Conservation (phyloP, 2,329 filamentous ascomycete species). For the Sporothrix dimorphospora region DNA sequence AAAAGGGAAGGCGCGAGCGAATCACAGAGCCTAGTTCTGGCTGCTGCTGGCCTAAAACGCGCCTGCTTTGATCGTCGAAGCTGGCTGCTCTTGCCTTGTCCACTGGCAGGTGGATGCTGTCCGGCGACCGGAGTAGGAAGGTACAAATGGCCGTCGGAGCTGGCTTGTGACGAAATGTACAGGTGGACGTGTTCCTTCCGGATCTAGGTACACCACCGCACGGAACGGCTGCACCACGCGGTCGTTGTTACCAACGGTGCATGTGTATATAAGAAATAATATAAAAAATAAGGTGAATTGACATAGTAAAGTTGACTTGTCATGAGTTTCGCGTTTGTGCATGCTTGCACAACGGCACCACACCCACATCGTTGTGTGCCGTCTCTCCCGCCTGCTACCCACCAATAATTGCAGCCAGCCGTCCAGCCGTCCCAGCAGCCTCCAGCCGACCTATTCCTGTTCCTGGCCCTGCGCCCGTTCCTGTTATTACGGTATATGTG, state of each 20-base stretch:
- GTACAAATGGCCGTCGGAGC: background rate
- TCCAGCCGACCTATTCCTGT: background rate
- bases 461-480: background rate
- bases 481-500: background rate
- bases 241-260: background rate
- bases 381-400: background rate
- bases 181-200: background rate
- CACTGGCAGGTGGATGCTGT: background rate
- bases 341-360: no score
- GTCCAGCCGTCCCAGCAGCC: no score
- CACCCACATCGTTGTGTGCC: background rate
- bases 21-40: background rate
- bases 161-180: background rate
- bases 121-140: conserved; percentile 17
- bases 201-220: background rate
- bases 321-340: background rate
- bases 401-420: background rate
- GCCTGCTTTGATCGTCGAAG: background rate
- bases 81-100: background rate
- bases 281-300: background rate
- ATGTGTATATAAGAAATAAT: background rate
- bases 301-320: background rate
- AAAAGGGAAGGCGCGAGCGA: conserved; percentile 20
- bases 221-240: background rate
- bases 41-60: background rate